Conservation (phyloP, 2,329 filamentous ascomycete genomes). For the Eutypella sp. region DNA sequence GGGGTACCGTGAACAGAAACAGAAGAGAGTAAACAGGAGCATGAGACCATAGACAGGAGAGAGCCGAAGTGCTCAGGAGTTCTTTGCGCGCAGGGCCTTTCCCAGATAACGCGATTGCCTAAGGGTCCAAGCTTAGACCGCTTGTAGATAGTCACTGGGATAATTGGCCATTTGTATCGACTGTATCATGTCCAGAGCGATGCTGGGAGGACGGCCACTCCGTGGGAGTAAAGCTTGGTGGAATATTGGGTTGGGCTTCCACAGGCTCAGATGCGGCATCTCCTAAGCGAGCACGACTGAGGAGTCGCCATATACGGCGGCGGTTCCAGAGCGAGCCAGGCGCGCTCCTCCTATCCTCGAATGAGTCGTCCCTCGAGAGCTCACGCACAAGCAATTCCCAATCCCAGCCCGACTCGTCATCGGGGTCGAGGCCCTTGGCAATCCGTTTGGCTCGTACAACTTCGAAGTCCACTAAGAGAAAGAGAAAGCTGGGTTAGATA, state of each 20-base stretch:
- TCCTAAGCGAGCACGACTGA: constrained; percentile 10
- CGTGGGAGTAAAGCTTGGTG: too few relatives aligned
- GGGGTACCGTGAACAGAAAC: too few relatives aligned
- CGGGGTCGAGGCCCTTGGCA: not conserved
- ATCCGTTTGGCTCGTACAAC: not conserved
- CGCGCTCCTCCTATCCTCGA: constrained; percentile 1
- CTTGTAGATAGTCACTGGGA: too few relatives aligned
- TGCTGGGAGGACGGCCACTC: too few relatives aligned
- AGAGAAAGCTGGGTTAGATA: not conserved
- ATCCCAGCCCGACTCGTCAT: constrained; percentile 10
- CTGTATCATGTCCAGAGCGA: too few relatives aligned
- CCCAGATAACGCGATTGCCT: too few relatives aligned
- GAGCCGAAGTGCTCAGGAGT: too few relatives aligned
- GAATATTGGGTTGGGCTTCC: not conserved
- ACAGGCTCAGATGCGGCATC: constrained; percentile 2
- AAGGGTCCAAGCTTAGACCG: too few relatives aligned
- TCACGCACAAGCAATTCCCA: constrained; percentile 20
- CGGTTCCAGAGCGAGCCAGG: constrained; percentile 12
- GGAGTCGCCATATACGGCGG: constrained; percentile 18
- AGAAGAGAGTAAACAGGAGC: too few relatives aligned
- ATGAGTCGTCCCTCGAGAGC: constrained; percentile 10
- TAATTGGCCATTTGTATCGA: too few relatives aligned
- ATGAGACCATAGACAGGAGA: too few relatives aligned
- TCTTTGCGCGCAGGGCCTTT: too few relatives aligned
- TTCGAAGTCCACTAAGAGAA: not conserved